These are phyloP conservation scores for Trametes cingulata DNA, from an alignment of 768 basidiomycete species.

Conservation along the genomic window DNA sequence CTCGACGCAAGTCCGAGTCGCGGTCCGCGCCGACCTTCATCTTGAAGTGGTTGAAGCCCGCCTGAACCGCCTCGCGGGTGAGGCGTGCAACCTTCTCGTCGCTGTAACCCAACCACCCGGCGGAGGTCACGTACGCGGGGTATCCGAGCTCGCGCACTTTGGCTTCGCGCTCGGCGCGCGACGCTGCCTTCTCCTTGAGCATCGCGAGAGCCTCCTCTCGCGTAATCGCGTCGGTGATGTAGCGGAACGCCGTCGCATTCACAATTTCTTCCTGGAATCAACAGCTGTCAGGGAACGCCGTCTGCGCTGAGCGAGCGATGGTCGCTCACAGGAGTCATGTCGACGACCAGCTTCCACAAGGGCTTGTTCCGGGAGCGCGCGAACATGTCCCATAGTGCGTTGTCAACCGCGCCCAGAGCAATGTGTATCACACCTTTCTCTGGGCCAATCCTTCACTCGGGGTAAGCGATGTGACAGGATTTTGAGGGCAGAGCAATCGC, in stretches of 20 bases:
- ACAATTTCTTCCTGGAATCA: constrained; percentile 71
- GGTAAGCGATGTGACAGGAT: background rate
- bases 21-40: constrained; percentile 94
- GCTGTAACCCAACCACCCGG: constrained; percentile 91
- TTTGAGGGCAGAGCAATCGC: constrained; percentile 19
- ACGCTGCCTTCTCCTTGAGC: constrained; percentile 73
- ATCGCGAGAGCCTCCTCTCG: constrained; percentile 85
- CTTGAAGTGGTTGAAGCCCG: constrained; percentile 98
- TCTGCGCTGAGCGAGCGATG: background rate
- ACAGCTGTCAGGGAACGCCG: background rate
- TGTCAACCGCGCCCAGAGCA: constrained; percentile 85
- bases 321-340: constrained; percentile 71
- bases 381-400: constrained; percentile 94
- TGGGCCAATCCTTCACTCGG: constrained; percentile 71
- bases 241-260: constrained; percentile 74
- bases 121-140: constrained; percentile 92
- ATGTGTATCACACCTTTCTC: constrained; percentile 96
- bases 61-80: constrained; percentile 80
- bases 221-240: constrained; percentile 93
- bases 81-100: constrained; percentile 90
- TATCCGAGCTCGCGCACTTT: constrained; percentile 77
- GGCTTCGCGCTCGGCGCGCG: constrained; percentile 77
- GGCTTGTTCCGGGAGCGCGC: constrained; percentile 81
- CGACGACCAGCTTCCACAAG: constrained; percentile 90
- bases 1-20: constrained; percentile 82